Base-by-base conservation (phyloP, 306 rosid genomes). In the Pyrus bretschneideri region DNA sequence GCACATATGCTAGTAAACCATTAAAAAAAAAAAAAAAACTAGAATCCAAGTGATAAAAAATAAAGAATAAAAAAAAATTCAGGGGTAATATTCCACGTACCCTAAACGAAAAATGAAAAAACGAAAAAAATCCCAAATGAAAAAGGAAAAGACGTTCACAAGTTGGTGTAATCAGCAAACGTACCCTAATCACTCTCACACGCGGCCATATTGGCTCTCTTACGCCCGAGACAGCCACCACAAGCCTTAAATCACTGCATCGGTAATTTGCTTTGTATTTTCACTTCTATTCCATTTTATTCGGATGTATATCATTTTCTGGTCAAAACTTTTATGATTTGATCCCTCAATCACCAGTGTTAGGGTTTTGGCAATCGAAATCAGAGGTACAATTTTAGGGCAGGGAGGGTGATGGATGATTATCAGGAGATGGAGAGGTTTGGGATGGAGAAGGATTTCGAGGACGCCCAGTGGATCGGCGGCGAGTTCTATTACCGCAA, bases 381-480 rank as follows among this genome's bases (percentile, higher is more conserved):
- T 49, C 21, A 49, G 55, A 49, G 21, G 21, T 15, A 49, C 21
- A 49, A 49, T 49, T 49, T 49, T 49, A 15, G 55, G 55, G 55
- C 21, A 5, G 62, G 62, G 62, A 11, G 13, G 62, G 29, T 22
- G 70, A 93, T 93, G 98, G 98, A 93, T 4, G 97, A 90, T 67
- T 83, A 90, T 67, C 94, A 90, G 74, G 98, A 94, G 76, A 90
- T 87, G 96, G 97, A 91, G 84, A 83, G 76, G 54, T 94, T 94
- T 54, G 96, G 93, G 51, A 78, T 73, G 90, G 97, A 91, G 35
- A 87, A 94, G n/a, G 97, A 94, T 87, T 94, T 69, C 49, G 98
- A 91, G 55, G 97, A 74, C 54, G 89, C 82, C 3, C 82, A 86
- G 64, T 94, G 94, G 96, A 84, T 88, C 76, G 88, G 72, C 17